Evolutionary conservation across 257 asterid species (phyloP).

Genomic region (Fraxinus americana): DNA sequence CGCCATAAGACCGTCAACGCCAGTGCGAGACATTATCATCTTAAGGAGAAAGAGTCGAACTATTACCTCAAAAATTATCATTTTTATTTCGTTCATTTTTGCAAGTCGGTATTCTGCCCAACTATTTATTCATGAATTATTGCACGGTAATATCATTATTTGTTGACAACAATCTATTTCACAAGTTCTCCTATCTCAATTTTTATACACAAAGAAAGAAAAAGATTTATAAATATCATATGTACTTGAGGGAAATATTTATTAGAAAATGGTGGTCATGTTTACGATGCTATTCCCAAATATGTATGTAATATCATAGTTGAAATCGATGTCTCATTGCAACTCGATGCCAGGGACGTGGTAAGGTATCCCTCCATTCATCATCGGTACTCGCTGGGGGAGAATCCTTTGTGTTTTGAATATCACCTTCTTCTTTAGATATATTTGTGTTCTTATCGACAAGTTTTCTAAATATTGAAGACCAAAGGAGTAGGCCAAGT

Average conservation of each 20-base stretch:
- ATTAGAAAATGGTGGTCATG: conserved; percentile 15
- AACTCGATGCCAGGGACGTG: conserved; percentile 30
- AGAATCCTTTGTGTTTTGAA: conserved; percentile 19
- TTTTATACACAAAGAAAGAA: no score
- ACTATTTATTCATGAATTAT: no score
- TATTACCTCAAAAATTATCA: no score
- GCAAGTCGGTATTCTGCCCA: no score
- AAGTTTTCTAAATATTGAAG: conserved; percentile 45
- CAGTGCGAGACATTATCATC: no score
- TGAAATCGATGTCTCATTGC: conserved; percentile 33
- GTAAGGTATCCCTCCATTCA: conserved; percentile 36
- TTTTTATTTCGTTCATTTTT: no score
- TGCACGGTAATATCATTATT: no score
- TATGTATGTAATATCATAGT: conserved; percentile 19
- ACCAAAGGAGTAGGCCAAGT: conserved; percentile 38
- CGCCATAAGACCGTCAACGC: no score
- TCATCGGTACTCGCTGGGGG: conserved; percentile 18
- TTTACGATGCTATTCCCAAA: conserved; percentile 22
- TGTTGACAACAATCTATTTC: no score
- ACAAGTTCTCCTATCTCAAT: no score
- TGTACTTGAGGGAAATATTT: neutral
- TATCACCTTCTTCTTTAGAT: conserved; percentile 29
- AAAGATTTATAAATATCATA: neutral
- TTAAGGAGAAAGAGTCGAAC: no score
- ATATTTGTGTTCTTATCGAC: conserved; percentile 39